Conservation (phyloP, 73 alveolate genomes). For the Tetrahymena thermophila region DNA sequence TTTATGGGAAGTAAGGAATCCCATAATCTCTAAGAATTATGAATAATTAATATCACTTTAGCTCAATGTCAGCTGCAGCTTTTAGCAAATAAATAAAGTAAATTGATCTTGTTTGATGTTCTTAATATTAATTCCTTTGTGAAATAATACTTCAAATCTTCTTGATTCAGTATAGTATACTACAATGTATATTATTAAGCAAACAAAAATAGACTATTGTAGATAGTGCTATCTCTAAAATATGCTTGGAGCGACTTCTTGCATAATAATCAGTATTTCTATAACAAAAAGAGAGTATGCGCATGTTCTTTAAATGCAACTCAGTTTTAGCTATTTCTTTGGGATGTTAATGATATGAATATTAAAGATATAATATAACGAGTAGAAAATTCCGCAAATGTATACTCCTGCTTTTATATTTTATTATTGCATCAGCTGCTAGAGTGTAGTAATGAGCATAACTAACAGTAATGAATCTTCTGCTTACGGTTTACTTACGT, state of each 20-base stretch:
- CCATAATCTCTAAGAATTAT: not conserved
- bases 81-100: not conserved
- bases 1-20: not conserved
- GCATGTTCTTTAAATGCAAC: not conserved
- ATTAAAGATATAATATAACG: not conserved
- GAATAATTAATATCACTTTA: not conserved
- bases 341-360: not conserved
- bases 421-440: not conserved
- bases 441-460: not conserved
- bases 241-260: not conserved
- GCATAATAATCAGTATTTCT: not conserved
- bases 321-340: not conserved
- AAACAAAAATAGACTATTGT: not conserved
- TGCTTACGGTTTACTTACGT: not conserved
- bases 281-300: not conserved
- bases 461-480: not conserved
- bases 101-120: not conserved
- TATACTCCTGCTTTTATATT: not conserved
- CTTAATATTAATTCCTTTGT: not conserved
- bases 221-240: not conserved
- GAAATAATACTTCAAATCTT: not conserved
- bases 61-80: not conserved
- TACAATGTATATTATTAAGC: not conserved
- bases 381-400: not conserved
- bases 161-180: not conserved